These are phyloP conservation scores for Quercus cerris DNA, from an alignment of 306 rosid genomes.

Conservation along the genomic window DNA sequence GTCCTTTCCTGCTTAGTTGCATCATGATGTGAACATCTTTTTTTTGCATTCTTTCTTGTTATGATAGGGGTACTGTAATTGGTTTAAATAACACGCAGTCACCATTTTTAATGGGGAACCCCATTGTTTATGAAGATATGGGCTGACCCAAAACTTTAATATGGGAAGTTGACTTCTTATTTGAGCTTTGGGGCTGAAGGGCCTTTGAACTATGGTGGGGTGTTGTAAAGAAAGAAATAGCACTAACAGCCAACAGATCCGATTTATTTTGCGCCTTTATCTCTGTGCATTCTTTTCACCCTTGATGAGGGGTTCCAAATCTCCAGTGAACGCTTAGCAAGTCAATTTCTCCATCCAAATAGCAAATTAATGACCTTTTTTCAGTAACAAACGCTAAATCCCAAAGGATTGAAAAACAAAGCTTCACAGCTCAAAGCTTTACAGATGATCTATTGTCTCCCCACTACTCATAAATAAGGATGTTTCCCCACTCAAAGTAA, in stretches of 20 bases:
- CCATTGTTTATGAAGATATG: background rate
- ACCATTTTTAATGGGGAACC: no score
- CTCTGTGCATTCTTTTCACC: no score
- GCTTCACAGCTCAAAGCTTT: no score
- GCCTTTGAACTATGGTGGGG: background rate
- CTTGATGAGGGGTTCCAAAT: no score
- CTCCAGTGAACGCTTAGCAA: no score
- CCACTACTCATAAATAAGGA: no score
- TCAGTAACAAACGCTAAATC: no score
- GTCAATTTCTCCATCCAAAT: no score
- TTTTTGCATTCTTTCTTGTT: background rate
- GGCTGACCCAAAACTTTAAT: background rate
- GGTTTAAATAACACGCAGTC: background rate
- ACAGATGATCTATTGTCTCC: no score
- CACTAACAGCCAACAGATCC: background rate
- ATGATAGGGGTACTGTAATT: background rate
- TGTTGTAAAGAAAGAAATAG: background rate
- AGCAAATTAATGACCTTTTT: no score
- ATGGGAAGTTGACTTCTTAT: background rate
- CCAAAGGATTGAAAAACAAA: no score
- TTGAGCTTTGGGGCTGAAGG: background rate
- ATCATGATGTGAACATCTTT: background rate
- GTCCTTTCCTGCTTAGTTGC: background rate
- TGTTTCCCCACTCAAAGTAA: no score
- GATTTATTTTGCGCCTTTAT: background rate